These are phyloP conservation scores for Chondrus crispus DNA, from an alignment of 23 red algal genomes.

Conservation along the genomic window DNA sequence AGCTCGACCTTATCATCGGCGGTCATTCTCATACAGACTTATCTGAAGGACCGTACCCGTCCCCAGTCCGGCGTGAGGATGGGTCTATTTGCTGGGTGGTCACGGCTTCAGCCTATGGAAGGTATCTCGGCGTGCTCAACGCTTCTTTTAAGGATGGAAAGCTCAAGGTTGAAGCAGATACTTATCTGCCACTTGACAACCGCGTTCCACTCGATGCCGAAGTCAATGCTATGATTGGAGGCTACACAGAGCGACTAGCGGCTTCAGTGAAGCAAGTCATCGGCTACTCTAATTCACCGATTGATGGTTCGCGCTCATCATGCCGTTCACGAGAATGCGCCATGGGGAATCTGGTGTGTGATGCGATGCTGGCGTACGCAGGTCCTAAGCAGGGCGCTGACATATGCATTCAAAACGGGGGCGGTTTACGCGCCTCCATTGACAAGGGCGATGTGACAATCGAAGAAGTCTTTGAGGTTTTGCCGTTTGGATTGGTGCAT, in stretches of 20 bases:
- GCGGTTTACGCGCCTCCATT: slow-evolving; percentile 9
- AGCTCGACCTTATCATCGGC: slow-evolving; percentile 57
- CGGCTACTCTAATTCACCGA: background rate
- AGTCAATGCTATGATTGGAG: slow-evolving; percentile 1
- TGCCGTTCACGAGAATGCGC: slow-evolving; percentile 7
- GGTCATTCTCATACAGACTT: slow-evolving; percentile 49
- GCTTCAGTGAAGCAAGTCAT: slow-evolving; percentile 12
- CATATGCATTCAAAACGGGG: slow-evolving; percentile 42
- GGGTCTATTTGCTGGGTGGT: slow-evolving; percentile 39
- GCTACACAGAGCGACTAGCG: slow-evolving; percentile 24
- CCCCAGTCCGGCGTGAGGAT: slow-evolving; percentile 29
- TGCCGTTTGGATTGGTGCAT: slow-evolving; percentile 44
- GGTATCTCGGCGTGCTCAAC: slow-evolving; percentile 41
- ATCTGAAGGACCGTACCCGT: slow-evolving; percentile 19
- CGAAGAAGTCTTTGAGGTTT: slow-evolving; percentile 35
- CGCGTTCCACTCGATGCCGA: slow-evolving; percentile 15
- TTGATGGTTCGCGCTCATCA: background rate
- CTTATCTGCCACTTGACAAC: slow-evolving; percentile 34
- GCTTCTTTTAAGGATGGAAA: slow-evolving; percentile 19
- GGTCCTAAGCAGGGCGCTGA: background rate
- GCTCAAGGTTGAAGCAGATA: background rate
- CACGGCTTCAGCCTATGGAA: slow-evolving; percentile 24
- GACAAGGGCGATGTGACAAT: slow-evolving; percentile 28
- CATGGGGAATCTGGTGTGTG: slow-evolving; percentile 53
- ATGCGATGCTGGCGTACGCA: slow-evolving; percentile 11